Evolutionary conservation across 495 filamentous ascomycete species (phyloP), one percentile per base, ranked within the genome.

Genomic region (Recurvomyces mirabilis): DNA sequence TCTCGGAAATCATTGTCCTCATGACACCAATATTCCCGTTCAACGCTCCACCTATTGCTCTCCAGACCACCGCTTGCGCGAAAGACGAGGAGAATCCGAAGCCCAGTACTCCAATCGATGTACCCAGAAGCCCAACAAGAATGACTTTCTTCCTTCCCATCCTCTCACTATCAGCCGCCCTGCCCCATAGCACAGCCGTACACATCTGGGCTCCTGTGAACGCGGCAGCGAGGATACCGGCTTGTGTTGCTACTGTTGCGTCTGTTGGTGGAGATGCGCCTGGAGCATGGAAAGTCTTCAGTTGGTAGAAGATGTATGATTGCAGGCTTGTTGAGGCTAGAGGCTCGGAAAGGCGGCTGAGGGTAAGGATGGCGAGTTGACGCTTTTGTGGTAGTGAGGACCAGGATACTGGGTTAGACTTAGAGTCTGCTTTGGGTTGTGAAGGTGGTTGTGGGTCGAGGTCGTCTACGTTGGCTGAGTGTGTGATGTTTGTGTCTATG

Each of bases 191-290:
- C 60, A 93, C 84, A n/a, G 82, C 83, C 1, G 85, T 89, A 20
- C 84, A 67, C 60, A 87, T 87, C 64, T 93, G 85, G 5, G 83
- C 81, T 5, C 79, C 81, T 0, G 84, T 84, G 57, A 91, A 93
- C 47, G 75, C 75, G 25, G 80, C 82, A 49, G 84, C 79, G 31
- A 93, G 67, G 23, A 89, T 70, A 37, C 85, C 85, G 3, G 81
- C 84, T 51, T 89, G 85, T 18, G 71, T 74, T 6, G 85, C 75
- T 46, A 91, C 84, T 3, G 55, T 58, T 9, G 60, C 56, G 54
- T 61, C 55, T 5, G 55, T 57, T 15, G 60, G 47, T 13, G 51
- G 35, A 12, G 39, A 17, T 14, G 10, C 33, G 14, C 15, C 24
- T n/a, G 46, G 25, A 1, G 23, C 18, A 53, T 64, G 32, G 47